Evolutionary conservation across 2,329 filamentous ascomycete genomes (phyloP).

Genomic region (Aschersonia sp.): DNA sequence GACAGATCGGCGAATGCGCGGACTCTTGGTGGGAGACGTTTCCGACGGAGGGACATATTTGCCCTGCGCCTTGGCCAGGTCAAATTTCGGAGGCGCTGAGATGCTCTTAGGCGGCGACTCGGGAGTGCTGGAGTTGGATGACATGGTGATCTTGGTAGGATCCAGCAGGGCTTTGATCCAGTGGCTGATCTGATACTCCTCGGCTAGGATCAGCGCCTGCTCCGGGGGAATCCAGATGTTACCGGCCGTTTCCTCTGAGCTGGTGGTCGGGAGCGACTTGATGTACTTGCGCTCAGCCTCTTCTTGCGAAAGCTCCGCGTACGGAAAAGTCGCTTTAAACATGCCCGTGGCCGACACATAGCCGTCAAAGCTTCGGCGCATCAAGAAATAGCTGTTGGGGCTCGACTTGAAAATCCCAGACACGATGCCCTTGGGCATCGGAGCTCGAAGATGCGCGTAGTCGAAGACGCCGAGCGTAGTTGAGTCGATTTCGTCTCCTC

Average conservation of each 20-base stretch:
- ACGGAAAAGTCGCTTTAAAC: conserved; percentile 84
- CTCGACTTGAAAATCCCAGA: conserved; percentile 86
- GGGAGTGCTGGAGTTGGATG: conserved; percentile 37
- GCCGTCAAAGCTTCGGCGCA: conserved; percentile 77
- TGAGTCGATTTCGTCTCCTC: conserved; percentile 58
- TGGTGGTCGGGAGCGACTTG: conserved; percentile 69
- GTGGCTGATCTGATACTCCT: conserved; percentile 70
- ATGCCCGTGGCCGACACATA: conserved; percentile 78
- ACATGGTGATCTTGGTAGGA: conserved; percentile 56
- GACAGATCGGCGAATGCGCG: conserved; percentile 39
- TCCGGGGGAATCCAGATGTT: conserved; percentile 91
- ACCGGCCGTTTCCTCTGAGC: conserved; percentile 81
- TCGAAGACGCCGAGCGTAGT: conserved; percentile 74
- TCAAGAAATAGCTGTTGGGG: conserved; percentile 91
- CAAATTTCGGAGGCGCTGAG: conserved; percentile 66
- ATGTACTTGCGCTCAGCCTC: conserved; percentile 68
- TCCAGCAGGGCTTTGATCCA: conserved; percentile 94
- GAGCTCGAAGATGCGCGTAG: conserved; percentile 88
- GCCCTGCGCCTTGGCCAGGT: conserved; percentile 31
- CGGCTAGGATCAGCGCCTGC: conserved; percentile 65
- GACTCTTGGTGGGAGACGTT: conserved; percentile 26
- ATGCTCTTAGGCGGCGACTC: conserved; percentile 65
- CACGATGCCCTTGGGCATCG: conserved; percentile 76
- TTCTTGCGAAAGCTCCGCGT: conserved; percentile 58
- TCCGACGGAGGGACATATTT: conserved; percentile 35